Evolutionary conservation across 768 basidiomycete species (phyloP).

Genomic region (Russula ochroleuca): DNA sequence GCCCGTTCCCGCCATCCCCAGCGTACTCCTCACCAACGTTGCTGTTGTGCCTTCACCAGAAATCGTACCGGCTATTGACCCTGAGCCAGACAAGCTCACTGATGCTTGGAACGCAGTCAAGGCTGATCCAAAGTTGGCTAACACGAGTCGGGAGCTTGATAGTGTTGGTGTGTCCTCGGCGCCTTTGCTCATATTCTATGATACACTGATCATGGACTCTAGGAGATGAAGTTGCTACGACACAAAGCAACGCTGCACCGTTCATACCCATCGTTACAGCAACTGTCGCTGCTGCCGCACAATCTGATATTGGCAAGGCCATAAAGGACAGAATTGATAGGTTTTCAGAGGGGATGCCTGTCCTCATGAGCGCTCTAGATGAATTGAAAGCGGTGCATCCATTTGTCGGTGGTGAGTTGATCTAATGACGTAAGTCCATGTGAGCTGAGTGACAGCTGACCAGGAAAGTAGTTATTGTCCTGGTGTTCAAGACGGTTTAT

Average conservation of each 20-base stretch:
- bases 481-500: constrained; percentile 51
- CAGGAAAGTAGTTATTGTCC: constrained; percentile 39
- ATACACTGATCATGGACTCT: not conserved
- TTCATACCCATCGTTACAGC: constrained; percentile 9
- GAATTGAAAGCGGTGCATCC: constrained; percentile 33
- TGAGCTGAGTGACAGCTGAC: no score
- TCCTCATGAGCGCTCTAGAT: constrained; percentile 31
- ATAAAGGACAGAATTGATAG: constrained; percentile 28
- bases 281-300: not conserved
- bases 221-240: not conserved
- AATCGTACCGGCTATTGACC: not conserved
- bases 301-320: constrained; percentile 2
- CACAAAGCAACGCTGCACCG: not conserved
- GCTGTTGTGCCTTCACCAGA: not conserved
- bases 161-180: not conserved
- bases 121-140: not conserved
- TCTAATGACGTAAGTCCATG: not conserved
- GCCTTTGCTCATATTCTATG: accelerated
- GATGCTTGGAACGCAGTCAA: constrained; percentile 5
- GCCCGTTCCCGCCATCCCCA: not conserved
- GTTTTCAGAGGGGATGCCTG: constrained; percentile 31
- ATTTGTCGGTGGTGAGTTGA: constrained; percentile 31
- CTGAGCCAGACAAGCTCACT: not conserved
- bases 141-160: not conserved
- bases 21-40: not conserved